phyloP scores from a whole-genome alignment of 2,329 filamentous ascomycete species.

The Trichoderma sp. region DNA sequence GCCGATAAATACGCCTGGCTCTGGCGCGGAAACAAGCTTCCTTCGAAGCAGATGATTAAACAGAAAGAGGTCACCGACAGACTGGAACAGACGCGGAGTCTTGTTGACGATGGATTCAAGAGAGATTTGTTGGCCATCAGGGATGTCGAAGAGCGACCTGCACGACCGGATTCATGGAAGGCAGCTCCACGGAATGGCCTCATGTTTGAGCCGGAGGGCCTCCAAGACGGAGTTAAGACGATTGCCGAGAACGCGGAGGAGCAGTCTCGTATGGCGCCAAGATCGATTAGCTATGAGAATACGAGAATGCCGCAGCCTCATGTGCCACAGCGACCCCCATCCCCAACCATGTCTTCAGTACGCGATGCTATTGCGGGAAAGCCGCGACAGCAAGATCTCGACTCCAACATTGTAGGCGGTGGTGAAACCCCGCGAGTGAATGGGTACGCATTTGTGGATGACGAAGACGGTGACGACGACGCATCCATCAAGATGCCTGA shows the following conservation, averaged over 20 bases:
- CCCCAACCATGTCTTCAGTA: conserved; percentile 80
- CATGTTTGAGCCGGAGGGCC: conserved; percentile 76
- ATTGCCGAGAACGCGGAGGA: conserved; percentile 66
- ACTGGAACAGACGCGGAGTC: conserved; percentile 43
- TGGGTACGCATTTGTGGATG: conserved; percentile 91
- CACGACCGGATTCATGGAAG: conserved; percentile 74
- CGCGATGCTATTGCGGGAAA: conserved; percentile 78
- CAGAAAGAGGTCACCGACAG: conserved; percentile 60
- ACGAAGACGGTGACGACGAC: conserved; percentile 58
- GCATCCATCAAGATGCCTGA: conserved; percentile 30
- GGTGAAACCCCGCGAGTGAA: conserved; percentile 86
- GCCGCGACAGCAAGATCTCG: conserved; percentile 59
- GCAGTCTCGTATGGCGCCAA: conserved; percentile 70
- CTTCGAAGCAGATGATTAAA: conserved; percentile 71
- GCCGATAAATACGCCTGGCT: conserved; percentile 87
- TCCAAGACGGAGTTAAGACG: conserved; percentile 60
- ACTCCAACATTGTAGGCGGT: conserved; percentile 55
- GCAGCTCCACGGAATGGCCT: conserved; percentile 73
- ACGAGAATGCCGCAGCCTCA: conserved; percentile 66
- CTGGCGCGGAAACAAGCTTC: conserved; percentile 84
- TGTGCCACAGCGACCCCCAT: conserved; percentile 54
- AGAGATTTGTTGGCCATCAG: conserved; percentile 61
- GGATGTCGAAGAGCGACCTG: conserved; percentile 68
- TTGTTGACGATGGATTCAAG: conserved; percentile 56
- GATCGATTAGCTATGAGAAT: conserved; percentile 75